phyloP scores from a whole-genome alignment of 495 filamentous ascomycete genomes.

The Aspergillus cavernicola region DNA sequence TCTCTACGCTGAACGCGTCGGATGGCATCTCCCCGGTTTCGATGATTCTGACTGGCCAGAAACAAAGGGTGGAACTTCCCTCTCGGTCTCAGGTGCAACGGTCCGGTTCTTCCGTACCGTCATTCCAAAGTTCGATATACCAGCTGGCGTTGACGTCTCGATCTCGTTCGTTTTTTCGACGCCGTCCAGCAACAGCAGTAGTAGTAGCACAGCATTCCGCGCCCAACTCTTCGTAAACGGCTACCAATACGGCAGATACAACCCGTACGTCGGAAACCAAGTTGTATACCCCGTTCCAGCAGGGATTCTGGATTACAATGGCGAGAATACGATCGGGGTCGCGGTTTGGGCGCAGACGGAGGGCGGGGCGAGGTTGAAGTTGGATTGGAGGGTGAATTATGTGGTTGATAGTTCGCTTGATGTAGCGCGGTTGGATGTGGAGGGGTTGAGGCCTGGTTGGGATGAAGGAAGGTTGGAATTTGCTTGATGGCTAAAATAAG shows the following conservation, averaged over 20 bases:
- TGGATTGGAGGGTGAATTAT: slow-evolving; percentile 39
- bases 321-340: slow-evolving; percentile 44
- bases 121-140: slow-evolving; percentile 48
- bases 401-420: slow-evolving; percentile 39
- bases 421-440: slow-evolving; percentile 34
- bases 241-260: slow-evolving; percentile 50
- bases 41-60: slow-evolving; percentile 42
- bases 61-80: background rate
- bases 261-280: slow-evolving; percentile 50
- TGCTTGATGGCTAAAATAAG: no score
- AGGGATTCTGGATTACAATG: slow-evolving; percentile 44
- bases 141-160: slow-evolving; percentile 37
- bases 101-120: slow-evolving; percentile 60
- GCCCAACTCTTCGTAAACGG: slow-evolving; percentile 45
- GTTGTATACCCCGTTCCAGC: slow-evolving; percentile 47
- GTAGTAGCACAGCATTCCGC: slow-evolving; percentile 23
- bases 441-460: slow-evolving; percentile 40
- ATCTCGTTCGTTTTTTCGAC: slow-evolving; percentile 42
- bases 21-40: slow-evolving; percentile 60
- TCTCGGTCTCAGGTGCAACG: slow-evolving; percentile 39
- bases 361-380: slow-evolving; percentile 31
- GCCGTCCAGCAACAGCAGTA: slow-evolving; percentile 6
- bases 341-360: slow-evolving; percentile 48
- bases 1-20: slow-evolving; percentile 62
- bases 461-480: slow-evolving; percentile 28